Conservation (phyloP, 805 yeast species). For the Candida pseudofarinosa region DNA sequence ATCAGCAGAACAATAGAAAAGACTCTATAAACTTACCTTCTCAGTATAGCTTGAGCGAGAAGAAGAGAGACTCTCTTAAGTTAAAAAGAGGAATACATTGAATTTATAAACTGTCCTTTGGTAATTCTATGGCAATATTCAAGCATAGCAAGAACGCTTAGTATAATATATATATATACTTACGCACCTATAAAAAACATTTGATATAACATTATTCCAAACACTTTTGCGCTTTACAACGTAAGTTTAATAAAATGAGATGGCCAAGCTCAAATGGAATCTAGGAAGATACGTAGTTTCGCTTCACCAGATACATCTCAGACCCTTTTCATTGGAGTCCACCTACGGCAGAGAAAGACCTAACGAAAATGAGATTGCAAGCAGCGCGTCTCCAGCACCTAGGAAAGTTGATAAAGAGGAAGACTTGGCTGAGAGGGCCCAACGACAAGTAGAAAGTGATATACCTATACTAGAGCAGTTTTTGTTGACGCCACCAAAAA, state of each 20-base stretch:
- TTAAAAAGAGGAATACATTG: conserved; percentile 43
- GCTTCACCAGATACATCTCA: not conserved
- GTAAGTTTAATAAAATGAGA: not conserved
- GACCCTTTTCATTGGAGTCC: not conserved
- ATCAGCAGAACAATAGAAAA: conserved; percentile 12
- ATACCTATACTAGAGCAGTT: not conserved
- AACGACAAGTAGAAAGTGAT: not conserved
- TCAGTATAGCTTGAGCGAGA: conserved; percentile 37
- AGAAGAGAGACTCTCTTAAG: conserved; percentile 43
- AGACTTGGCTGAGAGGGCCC: not conserved
- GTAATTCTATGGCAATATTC: no score
- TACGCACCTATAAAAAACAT: not conserved
- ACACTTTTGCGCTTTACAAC: no score
- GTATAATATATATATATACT: not conserved
- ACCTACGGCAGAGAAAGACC: not conserved
- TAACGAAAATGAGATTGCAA: not conserved
- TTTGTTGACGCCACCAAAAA: not conserved
- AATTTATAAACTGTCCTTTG: conserved; percentile 1
- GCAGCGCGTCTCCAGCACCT: not conserved
- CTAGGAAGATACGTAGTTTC: no score
- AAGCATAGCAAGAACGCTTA: not conserved
- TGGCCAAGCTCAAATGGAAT: not conserved
- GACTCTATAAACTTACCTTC: conserved; percentile 24
- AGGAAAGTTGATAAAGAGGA: not conserved
- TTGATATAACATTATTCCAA: no score